A percentile compares a stretch with the other conserved stretches of the same genome.
Evolutionary conservation across 306 rosid species (phyloP).

Genomic region (Fragaria ananassa): DNA sequence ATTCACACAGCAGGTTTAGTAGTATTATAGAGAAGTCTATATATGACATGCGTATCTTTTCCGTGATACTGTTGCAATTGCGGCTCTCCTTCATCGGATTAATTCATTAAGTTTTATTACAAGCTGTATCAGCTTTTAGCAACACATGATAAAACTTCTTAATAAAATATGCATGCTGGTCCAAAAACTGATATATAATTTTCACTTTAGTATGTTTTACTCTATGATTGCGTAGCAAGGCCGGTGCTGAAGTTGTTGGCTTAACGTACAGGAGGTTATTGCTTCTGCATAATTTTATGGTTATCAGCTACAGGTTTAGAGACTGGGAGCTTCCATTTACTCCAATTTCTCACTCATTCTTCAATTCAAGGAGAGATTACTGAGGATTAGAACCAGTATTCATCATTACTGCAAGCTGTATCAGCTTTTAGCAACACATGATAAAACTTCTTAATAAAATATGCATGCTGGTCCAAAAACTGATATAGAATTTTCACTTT

Average conservation of each 20-base stretch:
- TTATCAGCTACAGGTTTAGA: too few relatives aligned
- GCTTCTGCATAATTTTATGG: background rate
- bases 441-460: background rate
- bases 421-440: constrained; percentile 5
- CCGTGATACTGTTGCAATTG: constrained; percentile 26
- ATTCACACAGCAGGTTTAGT: background rate
- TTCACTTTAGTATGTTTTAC: background rate
- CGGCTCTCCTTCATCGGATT: constrained; percentile 15
- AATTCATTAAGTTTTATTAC: background rate
- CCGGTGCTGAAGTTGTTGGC: background rate
- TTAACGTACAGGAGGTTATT: background rate
- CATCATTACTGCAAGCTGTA: too few relatives aligned
- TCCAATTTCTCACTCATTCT: too few relatives aligned
- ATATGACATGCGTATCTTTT: constrained; percentile 7
- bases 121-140: constrained; percentile 5
- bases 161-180: background rate
- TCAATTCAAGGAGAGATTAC: too few relatives aligned
- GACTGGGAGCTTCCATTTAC: background rate
- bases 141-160: background rate
- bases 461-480: background rate
- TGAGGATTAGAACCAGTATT: too few relatives aligned
- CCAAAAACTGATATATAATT: background rate
- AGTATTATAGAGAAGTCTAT: background rate
- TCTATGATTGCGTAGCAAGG: background rate
- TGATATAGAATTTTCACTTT: background rate